phyloP scores from a whole-genome alignment of 768 basidiomycete species.

The Tephrocybe sp. region DNA sequence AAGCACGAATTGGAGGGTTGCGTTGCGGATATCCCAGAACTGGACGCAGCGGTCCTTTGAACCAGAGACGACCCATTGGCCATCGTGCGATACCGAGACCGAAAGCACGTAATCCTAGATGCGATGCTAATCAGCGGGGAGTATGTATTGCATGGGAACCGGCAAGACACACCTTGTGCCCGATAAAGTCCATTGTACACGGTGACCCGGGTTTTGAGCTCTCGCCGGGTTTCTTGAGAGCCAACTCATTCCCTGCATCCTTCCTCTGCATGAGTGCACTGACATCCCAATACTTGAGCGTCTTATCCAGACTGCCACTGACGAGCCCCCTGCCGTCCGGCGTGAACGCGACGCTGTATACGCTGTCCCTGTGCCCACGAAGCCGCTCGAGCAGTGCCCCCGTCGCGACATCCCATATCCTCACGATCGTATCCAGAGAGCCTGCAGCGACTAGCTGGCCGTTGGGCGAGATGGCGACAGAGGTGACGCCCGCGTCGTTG shows the following conservation, averaged over 20 bases:
- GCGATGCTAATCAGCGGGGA: neutral
- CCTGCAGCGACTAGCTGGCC: constrained; percentile 67
- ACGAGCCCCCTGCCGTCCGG: constrained; percentile 90
- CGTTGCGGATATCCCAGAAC: constrained; percentile 82
- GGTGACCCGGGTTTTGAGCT: constrained; percentile 30
- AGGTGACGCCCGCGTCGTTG: constrained; percentile 67
- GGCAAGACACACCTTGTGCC: constrained; percentile 80
- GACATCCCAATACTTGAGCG: constrained; percentile 86
- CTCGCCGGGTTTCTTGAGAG: constrained; percentile 49
- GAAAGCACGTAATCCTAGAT: constrained; percentile 58
- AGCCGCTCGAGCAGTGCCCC: constrained; percentile 69
- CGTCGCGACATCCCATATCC: constrained; percentile 77
- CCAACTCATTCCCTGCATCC: constrained; percentile 23
- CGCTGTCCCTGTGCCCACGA: constrained; percentile 78
- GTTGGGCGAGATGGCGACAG: constrained; percentile 76
- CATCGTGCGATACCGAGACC: constrained; percentile 81
- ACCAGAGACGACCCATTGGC: constrained; percentile 92
- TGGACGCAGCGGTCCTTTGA: constrained; percentile 95
- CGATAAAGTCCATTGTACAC: constrained; percentile 83
- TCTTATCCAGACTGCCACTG: constrained; percentile 89
- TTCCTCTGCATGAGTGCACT: constrained; percentile 57
- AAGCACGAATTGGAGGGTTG: constrained; percentile 87
- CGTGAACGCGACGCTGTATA: constrained; percentile 89
- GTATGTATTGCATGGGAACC: constrained; percentile 33
- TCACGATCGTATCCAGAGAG: constrained; percentile 71